Evolutionary conservation across 208 protist genomes (phyloP), one percentile per base, ranked within the genome.

Genomic region (Acanthamoeba castellanii): DNA sequence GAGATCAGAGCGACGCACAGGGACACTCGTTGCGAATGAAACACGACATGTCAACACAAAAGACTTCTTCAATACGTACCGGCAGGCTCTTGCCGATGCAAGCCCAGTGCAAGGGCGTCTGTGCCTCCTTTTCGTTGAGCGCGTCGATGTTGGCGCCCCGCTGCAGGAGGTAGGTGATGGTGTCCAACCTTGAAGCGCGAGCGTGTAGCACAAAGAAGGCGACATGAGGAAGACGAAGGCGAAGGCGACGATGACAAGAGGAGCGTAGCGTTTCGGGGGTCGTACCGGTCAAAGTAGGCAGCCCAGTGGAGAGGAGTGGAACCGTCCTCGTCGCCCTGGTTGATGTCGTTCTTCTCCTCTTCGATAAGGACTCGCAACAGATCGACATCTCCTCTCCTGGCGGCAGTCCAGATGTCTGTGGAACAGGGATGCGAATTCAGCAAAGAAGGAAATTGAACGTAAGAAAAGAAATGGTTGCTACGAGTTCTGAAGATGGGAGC

Each of bases 91-190:
- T 68, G 57, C 84, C 57, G 27, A 90, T 90, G 84, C 55, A 59
- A 32, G 84, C 42, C 84, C 84, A 90, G 55, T 90, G 84, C 34
- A 90, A n/a, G 20, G 84, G 84, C 32, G 84, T 90, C 34, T 90
- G 84, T 1, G 32, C 27, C 84, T 90, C 84, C 34, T 90, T 90
- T 30, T 18, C 50, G 84, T 59, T 70, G 57, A 90, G 47, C 34
- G 55, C 34, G 30, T 90, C 84, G 52, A 90, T 90, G 52, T 59
- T 68, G 11, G 84, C 84, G 55, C 84, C 84, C 20, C 52, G 22
- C 55, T 70, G 55, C n/a, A 90, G 52, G 16, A 90, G 84, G 52
- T 90, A 90, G 32, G 18, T 37, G 74, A 84, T 84, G 42, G 74
- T 42, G 0, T 84, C 74, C 13, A 52, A 7, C 74, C 74, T 84